Evolutionary conservation across 169 alveolate genomes (phyloP).

Genomic region (Blepharisma undulans): DNA sequence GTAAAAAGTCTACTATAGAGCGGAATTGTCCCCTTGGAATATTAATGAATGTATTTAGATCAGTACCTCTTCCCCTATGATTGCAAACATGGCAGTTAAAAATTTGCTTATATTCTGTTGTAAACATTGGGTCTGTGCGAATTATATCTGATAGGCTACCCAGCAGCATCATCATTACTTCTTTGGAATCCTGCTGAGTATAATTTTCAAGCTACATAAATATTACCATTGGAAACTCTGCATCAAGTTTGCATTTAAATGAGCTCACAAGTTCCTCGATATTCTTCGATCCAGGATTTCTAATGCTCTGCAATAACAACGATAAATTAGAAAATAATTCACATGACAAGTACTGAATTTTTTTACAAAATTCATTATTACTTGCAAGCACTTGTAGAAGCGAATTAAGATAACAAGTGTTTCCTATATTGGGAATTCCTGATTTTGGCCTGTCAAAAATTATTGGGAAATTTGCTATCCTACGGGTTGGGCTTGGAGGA

Average conservation of each 20-base stretch:
- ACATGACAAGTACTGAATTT: not conserved
- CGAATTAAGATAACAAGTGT: slow-evolving; percentile 23
- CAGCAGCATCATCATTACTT: not conserved
- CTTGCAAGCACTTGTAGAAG: not conserved
- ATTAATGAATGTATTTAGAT: no score
- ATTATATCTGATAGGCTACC: not conserved
- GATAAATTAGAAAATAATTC: not conserved
- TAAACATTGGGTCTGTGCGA: not conserved
- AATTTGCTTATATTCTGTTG: not conserved
- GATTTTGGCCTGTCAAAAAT: no score
- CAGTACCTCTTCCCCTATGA: not conserved
- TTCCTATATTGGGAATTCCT: not conserved
- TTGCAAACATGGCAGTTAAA: not conserved
- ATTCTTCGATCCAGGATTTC: not conserved
- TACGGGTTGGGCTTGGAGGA: no score
- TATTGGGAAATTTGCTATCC: no score
- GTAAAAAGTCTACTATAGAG: not conserved
- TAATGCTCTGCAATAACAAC: not conserved
- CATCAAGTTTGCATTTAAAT: not conserved
- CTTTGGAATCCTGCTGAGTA: not conserved
- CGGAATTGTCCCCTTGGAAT: not conserved
- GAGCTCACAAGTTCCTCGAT: not conserved
- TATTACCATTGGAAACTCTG: not conserved
- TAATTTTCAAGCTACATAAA: not conserved
- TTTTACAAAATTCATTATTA: not conserved